Conservation (phyloP, 495 filamentous ascomycete genomes). For the Polyplosphaeria fusca region DNA sequence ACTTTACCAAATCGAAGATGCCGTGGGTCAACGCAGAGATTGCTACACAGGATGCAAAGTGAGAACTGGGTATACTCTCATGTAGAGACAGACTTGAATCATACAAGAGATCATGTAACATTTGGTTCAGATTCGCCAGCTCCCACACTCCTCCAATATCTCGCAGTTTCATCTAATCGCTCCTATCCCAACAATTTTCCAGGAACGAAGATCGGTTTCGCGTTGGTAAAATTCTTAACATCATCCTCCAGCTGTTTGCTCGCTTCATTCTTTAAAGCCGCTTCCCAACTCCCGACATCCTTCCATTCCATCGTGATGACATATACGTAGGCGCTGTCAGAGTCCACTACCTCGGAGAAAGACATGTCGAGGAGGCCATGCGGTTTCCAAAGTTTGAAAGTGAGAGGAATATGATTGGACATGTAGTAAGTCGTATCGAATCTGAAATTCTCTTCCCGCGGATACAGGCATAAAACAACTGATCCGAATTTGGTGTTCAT, state of each 20-base stretch:
- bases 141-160: no score
- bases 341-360: neutral
- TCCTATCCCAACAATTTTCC: conserved; percentile 3
- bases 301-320: conserved; percentile 1
- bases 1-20: neutral
- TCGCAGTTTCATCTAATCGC: no score
- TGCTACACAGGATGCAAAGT: no score
- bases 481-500: conserved; percentile 10
- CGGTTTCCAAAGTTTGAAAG: neutral
- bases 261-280: conserved; percentile 1
- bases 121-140: no score
- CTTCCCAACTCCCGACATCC: conserved; percentile 1
- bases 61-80: no score
- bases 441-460: conserved; percentile 2
- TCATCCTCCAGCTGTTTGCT: conserved; percentile 2
- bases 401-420: conserved; percentile 3
- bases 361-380: conserved; percentile 1
- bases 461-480: conserved; percentile 9
- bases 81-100: no score
- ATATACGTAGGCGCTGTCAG: conserved; percentile 10
- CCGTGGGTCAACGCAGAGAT: no score
- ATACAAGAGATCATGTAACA: no score
- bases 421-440: conserved; percentile 20
- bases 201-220: conserved; percentile 12
- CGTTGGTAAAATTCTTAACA: conserved; percentile 17